Evolutionary conservation across 2,329 filamentous ascomycete species (phyloP), one percentile per base, ranked within the genome.

Genomic region (Xylariales sp.): DNA sequence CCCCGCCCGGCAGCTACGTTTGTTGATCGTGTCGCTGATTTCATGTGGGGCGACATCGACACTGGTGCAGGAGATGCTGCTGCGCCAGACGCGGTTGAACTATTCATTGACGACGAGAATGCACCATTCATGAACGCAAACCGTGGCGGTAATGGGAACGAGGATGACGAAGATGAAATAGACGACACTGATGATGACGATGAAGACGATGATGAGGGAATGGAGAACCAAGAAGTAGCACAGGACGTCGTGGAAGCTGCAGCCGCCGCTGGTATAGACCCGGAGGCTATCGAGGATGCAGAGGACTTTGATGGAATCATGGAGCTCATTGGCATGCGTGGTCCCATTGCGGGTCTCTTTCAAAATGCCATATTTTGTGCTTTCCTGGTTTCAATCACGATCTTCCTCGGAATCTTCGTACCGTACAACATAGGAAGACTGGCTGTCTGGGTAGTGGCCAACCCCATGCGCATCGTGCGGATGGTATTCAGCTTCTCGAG

Each of bases 291-390:
- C 31, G 86, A 90, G 31, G 86, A 96, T 51, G 86, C 86, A 8
- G 93, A 98, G 63, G 93, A 98, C 57, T 80, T 98, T 12, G 93
- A 98, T 59, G 93, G 93, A 0, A 87, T 98, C 39, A 82, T 98
- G 70, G 93, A 98, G 61, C 78, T 98, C 12, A 85, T 98, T 45
- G 93, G 93, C 27, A 94, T 98, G 86, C 88, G 94, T 56, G 93
- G 93, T 0, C 93, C 93, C 1, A 73, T 98, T 3, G 84, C 85
- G 11, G 89, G 88, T 3, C 75, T 98, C 5, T 81, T 97, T 51
- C 93, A 98, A 57, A 98, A 98, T 52, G 89, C 87, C 42, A 82
- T 96, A 12, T 98, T 98, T 63, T 95, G 91, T 59, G 84, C 86
- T 6, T 84, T 97, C 33, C 74, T 98, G 20, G 88, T 98, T 11